Base-by-base conservation (phyloP, 2,329 filamentous ascomycete species). In the Grosmannia penicillata region DNA sequence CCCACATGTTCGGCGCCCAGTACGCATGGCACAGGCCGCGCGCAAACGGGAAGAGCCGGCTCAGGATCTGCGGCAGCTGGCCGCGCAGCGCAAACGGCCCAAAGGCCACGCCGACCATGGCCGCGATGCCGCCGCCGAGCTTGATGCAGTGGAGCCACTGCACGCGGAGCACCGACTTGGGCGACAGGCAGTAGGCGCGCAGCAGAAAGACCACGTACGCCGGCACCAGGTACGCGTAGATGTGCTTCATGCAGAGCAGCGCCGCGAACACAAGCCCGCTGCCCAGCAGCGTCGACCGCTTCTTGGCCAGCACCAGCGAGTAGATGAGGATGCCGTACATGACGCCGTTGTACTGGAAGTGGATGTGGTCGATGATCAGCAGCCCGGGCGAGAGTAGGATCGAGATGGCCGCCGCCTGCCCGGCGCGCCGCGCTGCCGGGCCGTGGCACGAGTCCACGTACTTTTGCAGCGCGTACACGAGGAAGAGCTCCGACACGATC, bases 311-410 rank as follows among this genome's bases (percentile, higher is more conserved):
- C 2, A 93, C 81, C 34, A 98, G 69, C 3, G 91, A 96, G 38
- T 89, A 67, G 27, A 96, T 72, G 36, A 98, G 66, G 31, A 96
- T 65, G 27, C 91, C 91, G 56, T 96, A 98, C 60, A 98, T 75
- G 60, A 87, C 86, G 29, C 91, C 89, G 63, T 98, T 98, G 65
- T 98, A 98, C 65, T 98, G 91, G 58, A 98, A 98, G 58, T 95
- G 87, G 47, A 95, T 89, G 56, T 98, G 91, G 54, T 98, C 91
- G 56, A 98, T 96, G 55, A 98, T 93, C 43, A 98, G 68, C 26
- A 98, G 72, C 2, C 89, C 91, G 0, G 91, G 91, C 1, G 87
- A 96, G 11, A 96, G 72, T 4, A 96, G 65, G 42, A 98, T 78
- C 1, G 89, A 95, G 40, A 96, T 68, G 19, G 87, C 86, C 33